Evolutionary conservation across 2,329 filamentous ascomycete genomes (phyloP).

Genomic region (Lasiodiplodia gonubiensis): DNA sequence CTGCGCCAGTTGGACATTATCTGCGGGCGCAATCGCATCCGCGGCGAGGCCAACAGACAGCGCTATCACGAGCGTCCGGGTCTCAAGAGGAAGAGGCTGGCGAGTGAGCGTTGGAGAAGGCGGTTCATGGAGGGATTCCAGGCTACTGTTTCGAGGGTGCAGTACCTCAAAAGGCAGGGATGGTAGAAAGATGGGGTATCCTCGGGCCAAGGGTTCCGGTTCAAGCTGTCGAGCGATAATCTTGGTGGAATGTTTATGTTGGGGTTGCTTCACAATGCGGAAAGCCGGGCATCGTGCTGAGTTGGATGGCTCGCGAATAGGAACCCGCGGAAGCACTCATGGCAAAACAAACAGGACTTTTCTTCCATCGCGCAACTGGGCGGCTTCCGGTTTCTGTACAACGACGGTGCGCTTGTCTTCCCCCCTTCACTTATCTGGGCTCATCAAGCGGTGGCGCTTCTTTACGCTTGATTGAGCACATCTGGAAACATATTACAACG

Average conservation of each 20-base stretch:
- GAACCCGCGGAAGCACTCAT: neutral
- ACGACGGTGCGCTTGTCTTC: neutral
- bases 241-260: neutral
- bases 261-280: neutral
- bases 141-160: constrained; percentile 67
- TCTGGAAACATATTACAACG: neutral
- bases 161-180: constrained; percentile 75
- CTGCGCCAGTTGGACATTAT: constrained; percentile 51
- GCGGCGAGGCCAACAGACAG: constrained; percentile 62
- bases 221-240: neutral
- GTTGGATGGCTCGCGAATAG: neutral
- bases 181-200: constrained; percentile 60
- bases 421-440: neutral
- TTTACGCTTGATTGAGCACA: neutral
- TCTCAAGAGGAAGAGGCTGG: constrained; percentile 76
- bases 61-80: constrained; percentile 77
- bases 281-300: neutral
- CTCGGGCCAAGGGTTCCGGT: neutral
- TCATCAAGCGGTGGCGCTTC: neutral
- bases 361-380: neutral
- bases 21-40: constrained; percentile 63
- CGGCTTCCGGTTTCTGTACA: neutral
- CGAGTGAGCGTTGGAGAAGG: constrained; percentile 70
- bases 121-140: constrained; percentile 74
- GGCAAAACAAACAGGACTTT: neutral